These are phyloP conservation scores for Thraustochytrium striatum DNA, from an alignment of 352 stramenopile species.

Conservation along the genomic window DNA sequence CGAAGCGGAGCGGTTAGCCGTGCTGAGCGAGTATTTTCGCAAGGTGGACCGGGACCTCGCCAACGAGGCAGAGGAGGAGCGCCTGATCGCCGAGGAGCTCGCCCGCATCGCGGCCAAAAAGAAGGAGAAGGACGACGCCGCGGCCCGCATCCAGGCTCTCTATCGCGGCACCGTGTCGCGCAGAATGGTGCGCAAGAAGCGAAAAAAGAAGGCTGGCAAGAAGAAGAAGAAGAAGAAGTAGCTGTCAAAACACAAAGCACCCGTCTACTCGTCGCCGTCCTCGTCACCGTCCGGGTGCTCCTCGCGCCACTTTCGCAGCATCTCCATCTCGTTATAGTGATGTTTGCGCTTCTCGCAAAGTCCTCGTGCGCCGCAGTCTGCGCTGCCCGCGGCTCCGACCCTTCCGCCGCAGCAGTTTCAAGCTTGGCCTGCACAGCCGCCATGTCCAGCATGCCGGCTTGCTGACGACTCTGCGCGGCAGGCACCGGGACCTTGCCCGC, in stretches of 20 bases:
- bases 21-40: slow-evolving; percentile 33
- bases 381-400: not conserved
- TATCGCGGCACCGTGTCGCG: slow-evolving; percentile 23
- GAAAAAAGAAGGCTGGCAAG: not conserved
- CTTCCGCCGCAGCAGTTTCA: not conserved
- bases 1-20: slow-evolving; percentile 2
- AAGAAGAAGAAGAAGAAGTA: slow-evolving; percentile 17
- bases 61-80: slow-evolving; percentile 44
- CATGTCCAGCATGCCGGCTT: not conserved
- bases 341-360: slow-evolving; percentile 45
- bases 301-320: not conserved
- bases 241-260: too few species aligned
- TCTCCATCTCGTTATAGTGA: slow-evolving; percentile 32
- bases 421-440: not conserved
- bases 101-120: slow-evolving; percentile 6
- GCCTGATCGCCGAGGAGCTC: slow-evolving; percentile 32
- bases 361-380: slow-evolving; percentile 13
- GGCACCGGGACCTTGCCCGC: too few species aligned
- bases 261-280: not conserved
- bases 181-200: not conserved
- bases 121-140: not conserved
- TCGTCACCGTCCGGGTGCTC: slow-evolving; percentile 6
- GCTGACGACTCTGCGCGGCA: not conserved
- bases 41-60: slow-evolving; percentile 35
- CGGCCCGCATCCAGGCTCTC: slow-evolving; percentile 37